Evolutionary conservation across 768 basidiomycete genomes (phyloP), one percentile per base, ranked within the genome.

Genomic region (Chalciporus piperatus): DNA sequence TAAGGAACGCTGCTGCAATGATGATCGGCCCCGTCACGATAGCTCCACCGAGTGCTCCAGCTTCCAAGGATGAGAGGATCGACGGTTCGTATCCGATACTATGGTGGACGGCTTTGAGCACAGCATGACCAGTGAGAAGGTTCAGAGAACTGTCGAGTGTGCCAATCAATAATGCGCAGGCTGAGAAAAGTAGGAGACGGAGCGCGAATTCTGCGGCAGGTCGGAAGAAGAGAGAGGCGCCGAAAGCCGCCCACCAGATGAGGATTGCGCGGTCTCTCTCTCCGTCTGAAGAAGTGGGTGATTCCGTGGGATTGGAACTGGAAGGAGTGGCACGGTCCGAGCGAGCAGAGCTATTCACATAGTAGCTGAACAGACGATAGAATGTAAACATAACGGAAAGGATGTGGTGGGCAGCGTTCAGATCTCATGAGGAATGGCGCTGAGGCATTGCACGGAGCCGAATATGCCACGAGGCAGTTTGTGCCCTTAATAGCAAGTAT

Each of bases 41-140:
- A 41, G 55, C 30, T 3, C 58, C 60, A 17, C 58, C 51, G 22
- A 60, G 49, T 4, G 54, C 40, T 33, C 56, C 58, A 22, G 56
- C 51, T 40, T 51, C 48, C 27, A 55, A 14, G 38, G 52, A 59
- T 13, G 45, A 37, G 25, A 50, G 10, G 23, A 54, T 20, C 33
- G 45, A 35, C 20, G 49, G 16, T 0, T 55, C 49, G 23, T 64
- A 60, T 20, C 44, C 60, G 5, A 40, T 20, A 28, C n/a, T 47
- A 48, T 30, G n/a, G n/a, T 19, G 52, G 23, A 52, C 52, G 16
- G 47, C 42, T 50, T 41, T 51, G 41, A 59, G 56, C 16, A 63
- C 41, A 12, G 51, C 55, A 20, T 58, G 47, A 4, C 50, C 60
- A 11, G 60, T 23, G 28, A 57, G 27, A 14, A 53, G 41, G 43